Evolutionary conservation across 148 eudicot species (phyloP).

Genomic region (Silene latifolia): DNA sequence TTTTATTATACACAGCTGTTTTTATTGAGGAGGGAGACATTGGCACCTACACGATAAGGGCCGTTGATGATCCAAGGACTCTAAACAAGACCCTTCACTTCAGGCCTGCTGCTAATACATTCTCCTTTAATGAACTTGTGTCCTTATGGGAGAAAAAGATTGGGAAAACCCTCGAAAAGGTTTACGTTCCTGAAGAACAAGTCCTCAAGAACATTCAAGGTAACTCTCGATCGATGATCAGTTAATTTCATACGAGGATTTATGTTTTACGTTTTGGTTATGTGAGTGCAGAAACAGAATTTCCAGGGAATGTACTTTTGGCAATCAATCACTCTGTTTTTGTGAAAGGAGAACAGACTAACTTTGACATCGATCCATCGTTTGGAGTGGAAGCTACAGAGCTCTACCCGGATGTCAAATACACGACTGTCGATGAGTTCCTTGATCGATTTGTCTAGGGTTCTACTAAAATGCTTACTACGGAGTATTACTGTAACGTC

Average conservation of each 20-base stretch:
- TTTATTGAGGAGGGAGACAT: slow-evolving; percentile 25
- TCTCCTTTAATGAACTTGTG: slow-evolving; percentile 30
- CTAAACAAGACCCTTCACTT: slow-evolving; percentile 27
- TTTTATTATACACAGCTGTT: not conserved
- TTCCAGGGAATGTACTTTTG: slow-evolving; percentile 37
- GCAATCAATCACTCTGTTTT: slow-evolving; percentile 50
- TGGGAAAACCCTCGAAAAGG: slow-evolving; percentile 25
- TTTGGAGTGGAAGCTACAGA: slow-evolving; percentile 66
- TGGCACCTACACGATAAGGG: slow-evolving; percentile 22
- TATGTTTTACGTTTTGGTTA: not conserved
- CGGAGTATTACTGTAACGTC: too few species aligned
- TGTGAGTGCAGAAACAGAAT: slow-evolving; percentile 41
- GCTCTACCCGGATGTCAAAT: slow-evolving; percentile 78
- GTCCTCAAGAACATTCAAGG: slow-evolving; percentile 23
- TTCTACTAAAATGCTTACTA: not conserved
- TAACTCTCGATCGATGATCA: not conserved
- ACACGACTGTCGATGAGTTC: slow-evolving; percentile 8
- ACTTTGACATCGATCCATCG: slow-evolving; percentile 50
- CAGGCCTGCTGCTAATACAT: slow-evolving; percentile 17
- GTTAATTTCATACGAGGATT: not conserved
- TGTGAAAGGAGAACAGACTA: slow-evolving; percentile 59
- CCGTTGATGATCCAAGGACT: slow-evolving; percentile 23
- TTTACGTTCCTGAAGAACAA: slow-evolving; percentile 28
- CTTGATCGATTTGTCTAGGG: slow-evolving; percentile 4
- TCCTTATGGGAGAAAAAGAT: slow-evolving; percentile 33